A percentile compares a stretch with the other conserved stretches of the same genome.
phyloP scores from a whole-genome alignment of 306 rosid species.

The Luffa aegyptiaca region DNA sequence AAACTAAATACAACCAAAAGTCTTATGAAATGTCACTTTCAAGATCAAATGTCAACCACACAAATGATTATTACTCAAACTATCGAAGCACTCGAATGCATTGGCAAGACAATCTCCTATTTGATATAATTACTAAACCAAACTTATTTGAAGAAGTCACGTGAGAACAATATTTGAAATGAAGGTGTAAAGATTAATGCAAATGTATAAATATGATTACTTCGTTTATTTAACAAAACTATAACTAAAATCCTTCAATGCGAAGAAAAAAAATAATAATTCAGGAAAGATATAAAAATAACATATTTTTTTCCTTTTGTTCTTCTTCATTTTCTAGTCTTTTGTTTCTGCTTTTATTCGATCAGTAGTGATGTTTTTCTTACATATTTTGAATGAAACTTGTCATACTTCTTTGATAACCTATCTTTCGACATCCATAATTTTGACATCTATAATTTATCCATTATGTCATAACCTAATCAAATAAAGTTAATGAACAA shows the following conservation, averaged over 20 bases:
- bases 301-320: no score
- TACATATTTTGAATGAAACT: no score
- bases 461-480: no score
- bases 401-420: no score
- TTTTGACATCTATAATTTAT: no score
- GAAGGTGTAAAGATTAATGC: background rate
- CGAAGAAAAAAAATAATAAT: background rate
- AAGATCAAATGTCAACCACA: background rate
- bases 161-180: background rate
- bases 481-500: no score
- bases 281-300: no score
- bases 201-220: background rate
- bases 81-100: background rate
- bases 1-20: background rate
- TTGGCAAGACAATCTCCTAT: background rate
- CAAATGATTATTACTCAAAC: background rate
- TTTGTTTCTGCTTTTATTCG: no score
- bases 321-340: no score
- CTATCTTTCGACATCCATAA: no score
- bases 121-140: background rate
- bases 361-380: no score
- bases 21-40: background rate
- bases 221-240: background rate
- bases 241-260: background rate
- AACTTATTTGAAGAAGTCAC: background rate